These are phyloP conservation scores for Delphinella strobiligena DNA, from an alignment of 2,329 filamentous ascomycete genomes.

Conservation along the genomic window DNA sequence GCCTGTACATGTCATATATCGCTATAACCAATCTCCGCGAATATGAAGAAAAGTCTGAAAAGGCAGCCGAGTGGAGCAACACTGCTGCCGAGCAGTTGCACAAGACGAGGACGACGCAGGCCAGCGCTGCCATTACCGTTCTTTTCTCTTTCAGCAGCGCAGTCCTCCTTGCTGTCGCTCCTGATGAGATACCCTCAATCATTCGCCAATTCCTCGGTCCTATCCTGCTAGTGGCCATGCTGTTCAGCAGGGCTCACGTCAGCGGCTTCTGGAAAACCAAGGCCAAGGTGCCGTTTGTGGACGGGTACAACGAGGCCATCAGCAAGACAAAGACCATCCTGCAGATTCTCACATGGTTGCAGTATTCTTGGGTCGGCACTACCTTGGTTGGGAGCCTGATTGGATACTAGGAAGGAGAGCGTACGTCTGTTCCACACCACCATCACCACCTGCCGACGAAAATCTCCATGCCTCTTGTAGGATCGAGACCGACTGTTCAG, in stretches of 20 bases:
- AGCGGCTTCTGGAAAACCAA: slow-evolving; percentile 21
- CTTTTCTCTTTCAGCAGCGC: slow-evolving; percentile 18
- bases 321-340: slow-evolving; percentile 20
- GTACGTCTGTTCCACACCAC: no score
- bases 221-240: slow-evolving; percentile 15
- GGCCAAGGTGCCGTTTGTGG: slow-evolving; percentile 13
- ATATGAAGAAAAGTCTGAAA: slow-evolving; percentile 34
- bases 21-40: slow-evolving; percentile 32
- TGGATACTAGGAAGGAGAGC: no score
- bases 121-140: slow-evolving; percentile 27
- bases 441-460: no score
- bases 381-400: no score
- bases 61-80: slow-evolving; percentile 33
- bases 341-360: slow-evolving; percentile 20
- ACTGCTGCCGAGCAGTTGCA: slow-evolving; percentile 30
- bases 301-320: slow-evolving; percentile 23
- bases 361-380: slow-evolving; percentile 25
- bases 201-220: slow-evolving; percentile 13
- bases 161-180: slow-evolving; percentile 13
- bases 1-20: slow-evolving; percentile 29
- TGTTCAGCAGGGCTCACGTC: slow-evolving; percentile 20
- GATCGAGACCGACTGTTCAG: no score
- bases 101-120: slow-evolving; percentile 34
- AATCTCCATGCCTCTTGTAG: no score
- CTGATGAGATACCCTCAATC: slow-evolving; percentile 1